A percentile compares a stretch with the other conserved stretches of the same genome.
phyloP scores from a whole-genome alignment of 169 alveolate species.

The Plasmodium adleri region DNA sequence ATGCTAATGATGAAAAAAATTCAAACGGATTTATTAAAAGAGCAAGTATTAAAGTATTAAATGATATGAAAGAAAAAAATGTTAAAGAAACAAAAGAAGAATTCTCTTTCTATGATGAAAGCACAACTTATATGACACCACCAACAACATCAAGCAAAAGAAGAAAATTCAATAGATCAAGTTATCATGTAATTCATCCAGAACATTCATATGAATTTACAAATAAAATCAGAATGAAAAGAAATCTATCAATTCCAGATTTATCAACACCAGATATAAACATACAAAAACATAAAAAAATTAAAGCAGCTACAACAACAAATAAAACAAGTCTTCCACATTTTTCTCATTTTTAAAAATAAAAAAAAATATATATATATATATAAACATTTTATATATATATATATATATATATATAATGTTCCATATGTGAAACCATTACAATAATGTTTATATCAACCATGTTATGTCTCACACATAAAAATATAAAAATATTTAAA shows the following conservation, averaged over 20 bases:
- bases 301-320: conserved; percentile 49
- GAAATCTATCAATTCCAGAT: conserved; percentile 68
- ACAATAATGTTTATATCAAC: too few relatives aligned
- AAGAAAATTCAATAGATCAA: conserved; percentile 49
- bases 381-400: neutral
- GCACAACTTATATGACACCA: conserved; percentile 17
- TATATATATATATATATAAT: neutral
- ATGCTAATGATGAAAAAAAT: conserved; percentile 62
- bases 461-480: too few relatives aligned
- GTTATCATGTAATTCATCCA: conserved; percentile 38
- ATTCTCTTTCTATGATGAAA: conserved; percentile 52
- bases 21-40: conserved; percentile 63
- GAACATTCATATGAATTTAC: conserved; percentile 28
- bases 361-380: neutral
- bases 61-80: conserved; percentile 75
- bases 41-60: conserved; percentile 69
- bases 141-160: conserved; percentile 22
- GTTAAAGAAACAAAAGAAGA: conserved; percentile 63
- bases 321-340: neutral
- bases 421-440: too few relatives aligned
- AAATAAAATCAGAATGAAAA: conserved; percentile 21
- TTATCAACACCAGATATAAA: conserved; percentile 39
- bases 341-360: neutral
- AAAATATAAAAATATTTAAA: too few relatives aligned
- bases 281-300: conserved; percentile 4